Conservation (phyloP, 2,329 filamentous ascomycete genomes). For the Thielaviopsis euricoi region DNA sequence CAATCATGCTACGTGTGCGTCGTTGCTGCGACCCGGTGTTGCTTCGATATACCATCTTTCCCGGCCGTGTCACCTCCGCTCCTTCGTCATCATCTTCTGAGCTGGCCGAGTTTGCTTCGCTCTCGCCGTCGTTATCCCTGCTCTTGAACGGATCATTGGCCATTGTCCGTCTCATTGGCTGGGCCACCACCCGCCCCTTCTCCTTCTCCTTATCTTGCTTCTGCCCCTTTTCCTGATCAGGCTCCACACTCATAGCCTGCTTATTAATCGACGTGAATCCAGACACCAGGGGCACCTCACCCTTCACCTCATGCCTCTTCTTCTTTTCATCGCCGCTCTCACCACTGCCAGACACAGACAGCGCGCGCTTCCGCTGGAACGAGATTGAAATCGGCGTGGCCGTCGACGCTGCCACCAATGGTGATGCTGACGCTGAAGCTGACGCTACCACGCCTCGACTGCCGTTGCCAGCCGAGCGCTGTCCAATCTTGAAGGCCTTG, state of each 20-base stretch:
- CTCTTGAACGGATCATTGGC: not conserved
- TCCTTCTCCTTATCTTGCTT: not conserved
- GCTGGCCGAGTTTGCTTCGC: no score
- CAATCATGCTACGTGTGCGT: no score
- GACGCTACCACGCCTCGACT: not conserved
- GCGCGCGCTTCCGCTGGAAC: not conserved
- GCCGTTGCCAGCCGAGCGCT: constrained; percentile 16
- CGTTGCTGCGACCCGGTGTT: no score
- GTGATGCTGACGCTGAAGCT: no score
- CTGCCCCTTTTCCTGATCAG: not conserved
- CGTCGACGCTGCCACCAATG: no score
- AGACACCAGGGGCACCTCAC: no score
- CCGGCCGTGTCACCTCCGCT: not conserved
- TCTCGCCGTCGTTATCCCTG: not conserved
- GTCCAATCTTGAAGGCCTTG: constrained; percentile 35
- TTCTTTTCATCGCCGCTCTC: not conserved
- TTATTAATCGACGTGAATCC: not conserved
- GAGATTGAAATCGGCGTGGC: not conserved
- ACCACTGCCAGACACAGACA: not conserved
- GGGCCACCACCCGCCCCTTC: no score
- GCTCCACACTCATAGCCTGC: no score
- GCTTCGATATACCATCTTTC: no score
- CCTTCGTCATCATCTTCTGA: not conserved
- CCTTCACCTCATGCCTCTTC: no score
- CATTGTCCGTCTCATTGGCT: not conserved